These are phyloP conservation scores for Myxozyma sirexii DNA, from an alignment of 805 yeast species.

Conservation along the genomic window DNA sequence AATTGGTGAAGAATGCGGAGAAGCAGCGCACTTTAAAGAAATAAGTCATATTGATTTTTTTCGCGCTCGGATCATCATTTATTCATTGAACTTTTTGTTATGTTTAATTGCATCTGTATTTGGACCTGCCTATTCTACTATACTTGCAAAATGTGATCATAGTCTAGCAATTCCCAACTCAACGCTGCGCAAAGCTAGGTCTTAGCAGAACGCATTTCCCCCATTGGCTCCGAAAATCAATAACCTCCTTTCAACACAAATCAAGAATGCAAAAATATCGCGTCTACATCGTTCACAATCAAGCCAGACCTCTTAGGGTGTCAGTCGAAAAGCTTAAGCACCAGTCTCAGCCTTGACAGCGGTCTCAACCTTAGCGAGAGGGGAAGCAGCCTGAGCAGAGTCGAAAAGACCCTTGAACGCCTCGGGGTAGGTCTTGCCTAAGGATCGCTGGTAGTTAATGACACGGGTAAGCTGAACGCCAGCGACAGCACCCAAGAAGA, in stretches of 20 bases:
- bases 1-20: conserved; percentile 88
- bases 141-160: not conserved
- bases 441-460: conserved; percentile 33
- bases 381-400: conserved; percentile 4
- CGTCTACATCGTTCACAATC: too few relatives aligned
- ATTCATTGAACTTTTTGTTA: not conserved
- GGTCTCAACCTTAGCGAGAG: conserved; percentile 7
- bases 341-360: conserved; percentile 4
- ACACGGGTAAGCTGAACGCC: conserved; percentile 79
- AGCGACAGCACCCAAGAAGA: conserved; percentile 89
- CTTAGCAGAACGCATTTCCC: not conserved
- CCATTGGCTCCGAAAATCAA: not conserved
- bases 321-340: not conserved
- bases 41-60: not conserved
- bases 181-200: not conserved
- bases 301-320: too few relatives aligned
- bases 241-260: not conserved
- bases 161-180: not conserved
- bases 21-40: conserved; percentile 82
- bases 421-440: conserved; percentile 32
- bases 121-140: conserved; percentile 12
- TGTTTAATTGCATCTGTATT: not conserved
- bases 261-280: not conserved
- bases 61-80: not conserved
- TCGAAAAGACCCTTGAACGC: conserved; percentile 27